Conservation (phyloP, 768 basidiomycete species). For the Botryobasidium botryosum region DNA sequence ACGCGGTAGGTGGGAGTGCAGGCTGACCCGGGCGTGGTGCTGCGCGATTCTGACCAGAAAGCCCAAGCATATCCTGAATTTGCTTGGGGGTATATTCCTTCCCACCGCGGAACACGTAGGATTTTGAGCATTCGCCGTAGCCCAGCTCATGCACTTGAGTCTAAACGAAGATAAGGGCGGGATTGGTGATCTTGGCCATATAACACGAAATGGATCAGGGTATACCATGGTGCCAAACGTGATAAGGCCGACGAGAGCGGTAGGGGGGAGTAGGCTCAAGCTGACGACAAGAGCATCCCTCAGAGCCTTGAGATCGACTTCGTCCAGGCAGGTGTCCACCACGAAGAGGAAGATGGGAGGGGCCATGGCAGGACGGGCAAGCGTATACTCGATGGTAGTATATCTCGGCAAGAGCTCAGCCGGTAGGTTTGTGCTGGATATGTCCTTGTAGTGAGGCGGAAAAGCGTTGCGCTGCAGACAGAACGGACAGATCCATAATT, state of each 20-base stretch:
- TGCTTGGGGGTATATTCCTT: slow-evolving; percentile 95
- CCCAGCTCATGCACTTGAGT: slow-evolving; percentile 98
- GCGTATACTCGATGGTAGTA: slow-evolving; percentile 99
- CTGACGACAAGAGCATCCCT: slow-evolving; percentile 91
- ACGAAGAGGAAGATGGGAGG: slow-evolving; percentile 96
- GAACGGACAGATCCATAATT: slow-evolving; percentile 99
- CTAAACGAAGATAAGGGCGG: slow-evolving; percentile 26
- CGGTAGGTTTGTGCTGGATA: slow-evolving; percentile 90
- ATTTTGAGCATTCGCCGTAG: slow-evolving; percentile 90
- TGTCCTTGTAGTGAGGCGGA: slow-evolving; percentile 97
- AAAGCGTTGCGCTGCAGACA: slow-evolving; percentile 94
- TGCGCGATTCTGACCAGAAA: slow-evolving; percentile 61
- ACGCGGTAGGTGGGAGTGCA: slow-evolving; percentile 51
- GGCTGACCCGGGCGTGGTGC: slow-evolving; percentile 78
- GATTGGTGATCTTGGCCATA: not conserved
- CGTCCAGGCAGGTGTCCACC: slow-evolving; percentile 90
- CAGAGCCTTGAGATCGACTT: slow-evolving; percentile 89
- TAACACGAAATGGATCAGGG: slow-evolving; percentile 3
- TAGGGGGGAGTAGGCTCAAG: slow-evolving; percentile 81
- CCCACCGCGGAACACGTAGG: slow-evolving; percentile 95
- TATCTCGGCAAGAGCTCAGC: slow-evolving; percentile 94
- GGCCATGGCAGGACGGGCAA: slow-evolving; percentile 74
- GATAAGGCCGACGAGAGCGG: slow-evolving; percentile 87
- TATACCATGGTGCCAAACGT: slow-evolving; percentile 94
- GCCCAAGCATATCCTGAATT: slow-evolving; percentile 94